Base-by-base conservation (phyloP, 169 alveolate genomes). In the Cryptosporidium sp. region DNA sequence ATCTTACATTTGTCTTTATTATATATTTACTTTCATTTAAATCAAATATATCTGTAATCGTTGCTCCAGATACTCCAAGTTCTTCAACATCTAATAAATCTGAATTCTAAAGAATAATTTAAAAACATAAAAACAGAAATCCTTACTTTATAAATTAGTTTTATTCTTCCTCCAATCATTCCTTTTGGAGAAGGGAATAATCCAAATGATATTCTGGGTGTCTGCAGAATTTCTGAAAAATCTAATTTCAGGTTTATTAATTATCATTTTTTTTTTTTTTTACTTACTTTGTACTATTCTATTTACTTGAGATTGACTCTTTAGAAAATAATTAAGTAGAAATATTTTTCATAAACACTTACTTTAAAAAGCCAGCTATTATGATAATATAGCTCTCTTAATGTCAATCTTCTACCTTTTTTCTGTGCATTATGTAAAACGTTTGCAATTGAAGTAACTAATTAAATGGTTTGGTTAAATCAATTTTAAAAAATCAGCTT, bases 121-220 rank as follows among this genome's bases (percentile, higher is more conserved):
- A 43, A 73, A n/a, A 31, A 18, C 33, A 35, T 55, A 16, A 55
- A n/a, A 8, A 55, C 7, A 1, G 2, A 3, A 55, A 52, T 1
- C 21, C 73, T 62, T 33, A 80, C 89, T 55, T 43, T 80, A 43
- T 65, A 65, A 39, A 59, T 39, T 6, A 80, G 43, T 80, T 59
- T 65, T 29, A 80, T 33, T 26, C 75, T 59, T 23, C 89, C 89
- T 4, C 89, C 89, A 62, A 80, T 43, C 61, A 62, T 80, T 43
- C 89, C 89, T 41, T 80, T 80, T 26, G 89, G 89, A 61, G 89
- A 80, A 41, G 89, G 89, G 23, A 80, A 80, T 35, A 80, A 43
- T 62, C 89, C 89, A 26, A 80, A 29, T 14, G 67, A 45, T 10
- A 31, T 80, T 29, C 89, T 59, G 41, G 74, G 89, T 12, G 39